phyloP scores from a whole-genome alignment of 768 basidiomycete species.

The Candolleomyces efflorescens region DNA sequence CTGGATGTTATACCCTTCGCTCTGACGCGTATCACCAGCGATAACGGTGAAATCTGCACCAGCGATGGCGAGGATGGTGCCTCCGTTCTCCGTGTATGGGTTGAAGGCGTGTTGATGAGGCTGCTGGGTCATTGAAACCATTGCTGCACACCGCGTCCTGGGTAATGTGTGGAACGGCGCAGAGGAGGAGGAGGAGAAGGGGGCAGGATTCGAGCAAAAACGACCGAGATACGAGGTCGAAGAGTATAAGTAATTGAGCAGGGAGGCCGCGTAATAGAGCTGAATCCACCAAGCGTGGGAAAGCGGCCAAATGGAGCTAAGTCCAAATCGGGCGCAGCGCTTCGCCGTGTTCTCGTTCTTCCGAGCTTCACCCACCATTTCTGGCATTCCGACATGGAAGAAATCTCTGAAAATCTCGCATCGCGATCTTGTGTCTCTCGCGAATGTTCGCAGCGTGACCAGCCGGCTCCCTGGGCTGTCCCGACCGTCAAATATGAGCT shows the following conservation, averaged over 20 bases:
- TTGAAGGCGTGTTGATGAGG: slow-evolving; percentile 67
- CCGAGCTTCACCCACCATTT: neutral
- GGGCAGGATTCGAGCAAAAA: neutral
- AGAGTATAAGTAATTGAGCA: neutral
- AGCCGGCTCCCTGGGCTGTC: too few relatives aligned
- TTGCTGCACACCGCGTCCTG: slow-evolving; percentile 4
- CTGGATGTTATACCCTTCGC: slow-evolving; percentile 96
- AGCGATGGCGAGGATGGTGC: slow-evolving; percentile 94
- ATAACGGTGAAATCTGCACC: slow-evolving; percentile 92
- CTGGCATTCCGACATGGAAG: neutral
- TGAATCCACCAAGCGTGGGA: neutral
- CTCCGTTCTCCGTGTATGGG: slow-evolving; percentile 91
- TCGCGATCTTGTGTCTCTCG: too few relatives aligned
- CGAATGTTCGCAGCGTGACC: too few relatives aligned
- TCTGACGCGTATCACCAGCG: slow-evolving; percentile 95
- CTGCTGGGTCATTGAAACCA: slow-evolving; percentile 30
- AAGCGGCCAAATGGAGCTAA: neutral
- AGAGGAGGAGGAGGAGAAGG: neutral
- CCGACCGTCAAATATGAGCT: too few relatives aligned
- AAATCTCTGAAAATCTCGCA: neutral
- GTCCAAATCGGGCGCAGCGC: neutral
- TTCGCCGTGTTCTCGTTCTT: neutral
- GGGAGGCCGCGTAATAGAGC: neutral
- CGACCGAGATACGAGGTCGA: neutral
- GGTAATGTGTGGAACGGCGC: neutral